These are phyloP conservation scores for Pythium vanterpoolii DNA, from an alignment of 352 stramenopile genomes.

Conservation along the genomic window DNA sequence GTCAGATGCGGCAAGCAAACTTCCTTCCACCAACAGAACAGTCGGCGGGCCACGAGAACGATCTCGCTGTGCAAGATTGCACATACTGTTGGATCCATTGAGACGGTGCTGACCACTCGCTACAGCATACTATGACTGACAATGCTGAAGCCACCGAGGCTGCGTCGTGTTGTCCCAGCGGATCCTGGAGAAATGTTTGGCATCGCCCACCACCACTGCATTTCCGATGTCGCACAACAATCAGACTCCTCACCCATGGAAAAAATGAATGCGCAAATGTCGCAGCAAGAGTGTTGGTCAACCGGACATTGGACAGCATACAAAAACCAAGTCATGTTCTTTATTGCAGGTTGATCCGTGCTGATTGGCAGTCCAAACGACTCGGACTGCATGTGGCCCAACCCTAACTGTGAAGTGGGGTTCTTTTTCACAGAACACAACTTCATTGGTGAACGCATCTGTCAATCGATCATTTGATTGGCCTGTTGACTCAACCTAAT, in stretches of 20 bases:
- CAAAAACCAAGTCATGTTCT: conserved; percentile 1
- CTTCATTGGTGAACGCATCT: neutral
- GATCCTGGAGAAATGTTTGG: no score
- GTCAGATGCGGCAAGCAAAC: no score
- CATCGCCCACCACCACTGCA: no score
- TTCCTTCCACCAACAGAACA: no score
- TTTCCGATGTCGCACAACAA: neutral
- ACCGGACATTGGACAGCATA: conserved; percentile 1
- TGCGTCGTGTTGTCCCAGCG: no score
- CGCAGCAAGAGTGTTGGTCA: conserved; percentile 1
- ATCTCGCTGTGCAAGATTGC: no score
- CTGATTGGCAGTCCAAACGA: neutral
- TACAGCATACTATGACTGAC: no score
- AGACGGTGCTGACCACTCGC: neutral
- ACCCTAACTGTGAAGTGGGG: neutral
- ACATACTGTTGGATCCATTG: neutral
- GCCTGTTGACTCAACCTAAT: neutral
- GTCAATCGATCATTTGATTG: neutral
- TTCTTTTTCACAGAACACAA: neutral
- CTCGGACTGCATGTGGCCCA: neutral
- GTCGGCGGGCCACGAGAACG: no score
- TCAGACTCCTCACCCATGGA: neutral
- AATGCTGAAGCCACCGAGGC: no score
- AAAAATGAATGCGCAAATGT: neutral
- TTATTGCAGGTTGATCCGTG: conserved; percentile 1